Evolutionary conservation across 495 filamentous ascomycete species (phyloP), one percentile per base, ranked within the genome.

Genomic region (Massariosphaeria phaeospora): DNA sequence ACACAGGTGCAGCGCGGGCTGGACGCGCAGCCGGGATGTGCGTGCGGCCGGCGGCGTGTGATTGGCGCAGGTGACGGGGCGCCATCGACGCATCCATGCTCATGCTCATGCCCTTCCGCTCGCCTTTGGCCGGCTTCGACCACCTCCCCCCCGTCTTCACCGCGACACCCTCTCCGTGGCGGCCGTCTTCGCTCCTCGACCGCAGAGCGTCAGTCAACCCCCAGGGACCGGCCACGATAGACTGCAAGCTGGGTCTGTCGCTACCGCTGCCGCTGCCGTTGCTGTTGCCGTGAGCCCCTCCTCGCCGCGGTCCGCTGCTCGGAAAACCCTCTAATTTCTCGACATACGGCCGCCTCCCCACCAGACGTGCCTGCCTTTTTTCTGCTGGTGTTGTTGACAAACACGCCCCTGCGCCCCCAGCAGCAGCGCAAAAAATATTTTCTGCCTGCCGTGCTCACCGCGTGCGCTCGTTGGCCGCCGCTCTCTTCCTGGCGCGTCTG

Each of bases 311-410:
- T 18, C 48, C 33, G 48, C 24, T 41, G 33, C 17, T 2, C 20
- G 36, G 24, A 42, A 43, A 33, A 18, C 15, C 49, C 29, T 23
- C 49, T 52, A 42, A 52, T 52, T 43, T 52, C 49, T 52, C 36
- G 15, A 31, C 20, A 40, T 38, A 40, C 47, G 36, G 24, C 36
- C 26, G 36, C 24, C n/a, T 29, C 34, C 38, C 38, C 38, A 36
- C 49, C 49, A 21, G 13, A 13, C 46, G 33, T 12, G 17, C 20
- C 20, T 39, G 17, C 48, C 9, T 11, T n/a, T 51, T 21, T 51
- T 24, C 4, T 39, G 27, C 43, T 7, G 8, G 3, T 47, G 23
- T 13, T 47, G 29, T 33, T 47, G 24, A 30, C 27, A 47, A 9
- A 11, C 7, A 26, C 29, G 17, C 18, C 11, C 29, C 43, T 29